A percentile compares a stretch with the other conserved stretches of the same genome.
Conservation (phyloP, 2,329 filamentous ascomycete species). For the Pseudogymnoascus sp. region DNA sequence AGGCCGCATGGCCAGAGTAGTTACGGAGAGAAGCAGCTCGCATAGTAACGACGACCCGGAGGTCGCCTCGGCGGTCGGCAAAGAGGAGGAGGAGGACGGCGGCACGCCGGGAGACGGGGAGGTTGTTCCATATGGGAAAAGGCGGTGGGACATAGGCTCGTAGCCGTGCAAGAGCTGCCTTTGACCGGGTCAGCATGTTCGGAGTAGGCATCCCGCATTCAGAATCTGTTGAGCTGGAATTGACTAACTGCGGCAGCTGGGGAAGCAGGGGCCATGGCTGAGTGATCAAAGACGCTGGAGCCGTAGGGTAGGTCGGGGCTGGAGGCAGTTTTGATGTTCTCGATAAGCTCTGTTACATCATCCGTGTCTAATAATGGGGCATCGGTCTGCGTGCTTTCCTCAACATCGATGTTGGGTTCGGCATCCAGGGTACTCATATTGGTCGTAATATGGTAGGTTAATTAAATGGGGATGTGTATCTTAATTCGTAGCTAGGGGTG, state of each 20-base stretch:
- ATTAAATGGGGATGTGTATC: not conserved
- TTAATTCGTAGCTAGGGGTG: not conserved
- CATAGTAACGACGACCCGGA: conserved; percentile 66
- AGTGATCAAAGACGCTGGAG: conserved; percentile 23
- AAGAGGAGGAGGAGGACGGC: conserved; percentile 85
- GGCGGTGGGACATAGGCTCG: conserved; percentile 53
- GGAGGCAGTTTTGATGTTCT: conserved; percentile 25
- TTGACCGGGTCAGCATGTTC: conserved; percentile 12
- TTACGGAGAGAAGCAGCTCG: conserved; percentile 55
- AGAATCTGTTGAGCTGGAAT: conserved; percentile 3
- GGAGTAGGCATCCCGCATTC: not conserved
- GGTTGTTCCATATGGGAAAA: conserved; percentile 54
- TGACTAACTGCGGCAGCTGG: conserved; percentile 25
- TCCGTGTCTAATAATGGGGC: not conserved
- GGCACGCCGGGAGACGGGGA: conserved; percentile 62
- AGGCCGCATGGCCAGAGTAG: conserved; percentile 78
- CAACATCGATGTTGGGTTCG: not conserved
- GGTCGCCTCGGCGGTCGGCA: conserved; percentile 71
- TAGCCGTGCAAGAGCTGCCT: conserved; percentile 45
- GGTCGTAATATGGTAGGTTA: not conserved
- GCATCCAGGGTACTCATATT: not conserved
- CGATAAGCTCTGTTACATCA: conserved; percentile 22
- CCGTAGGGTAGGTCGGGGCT: conserved; percentile 14
- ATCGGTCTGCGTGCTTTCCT: conserved; percentile 1
- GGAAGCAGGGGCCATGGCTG: conserved; percentile 28